A percentile compares a stretch with the other conserved stretches of the same genome.
phyloP scores from a whole-genome alignment of 164 flowering plant species.

The Warburgia ugandensis region DNA sequence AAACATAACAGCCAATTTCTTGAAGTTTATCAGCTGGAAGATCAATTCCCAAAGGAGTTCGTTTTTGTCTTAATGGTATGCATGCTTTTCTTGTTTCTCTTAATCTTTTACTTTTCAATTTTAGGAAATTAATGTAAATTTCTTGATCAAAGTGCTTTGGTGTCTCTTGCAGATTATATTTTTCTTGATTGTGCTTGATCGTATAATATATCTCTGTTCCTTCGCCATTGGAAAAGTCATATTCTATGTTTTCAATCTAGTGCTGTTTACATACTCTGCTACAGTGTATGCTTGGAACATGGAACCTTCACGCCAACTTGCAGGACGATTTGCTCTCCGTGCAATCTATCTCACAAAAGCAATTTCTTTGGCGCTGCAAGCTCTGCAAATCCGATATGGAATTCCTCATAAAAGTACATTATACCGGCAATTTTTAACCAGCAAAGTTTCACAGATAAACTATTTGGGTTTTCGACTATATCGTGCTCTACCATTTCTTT shows the following conservation, averaged over 20 bases:
- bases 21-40: constrained; percentile 96
- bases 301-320: constrained; percentile 46
- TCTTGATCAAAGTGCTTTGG: background rate
- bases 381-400: constrained; percentile 82
- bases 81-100: background rate
- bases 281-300: constrained; percentile 87
- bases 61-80: constrained; percentile 83
- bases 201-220: constrained; percentile 89
- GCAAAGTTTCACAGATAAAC: constrained; percentile 64
- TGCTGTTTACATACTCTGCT: constrained; percentile 75
- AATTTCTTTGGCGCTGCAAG: constrained; percentile 81
- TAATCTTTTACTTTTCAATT: too few relatives aligned
- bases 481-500: constrained; percentile 92
- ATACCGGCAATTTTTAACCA: constrained; percentile 90
- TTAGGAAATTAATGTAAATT: background rate
- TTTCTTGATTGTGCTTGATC: constrained; percentile 94
- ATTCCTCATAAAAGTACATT: constrained; percentile 89
- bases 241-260: constrained; percentile 71
- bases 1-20: constrained; percentile 83
- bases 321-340: constrained; percentile 77
- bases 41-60: constrained; percentile 93
- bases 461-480: constrained; percentile 86
- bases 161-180: constrained; percentile 61
- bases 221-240: constrained; percentile 84
- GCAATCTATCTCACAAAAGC: constrained; percentile 89